Conservation (phyloP, 352 stramenopile genomes). For the Pythium insidiosum region DNA sequence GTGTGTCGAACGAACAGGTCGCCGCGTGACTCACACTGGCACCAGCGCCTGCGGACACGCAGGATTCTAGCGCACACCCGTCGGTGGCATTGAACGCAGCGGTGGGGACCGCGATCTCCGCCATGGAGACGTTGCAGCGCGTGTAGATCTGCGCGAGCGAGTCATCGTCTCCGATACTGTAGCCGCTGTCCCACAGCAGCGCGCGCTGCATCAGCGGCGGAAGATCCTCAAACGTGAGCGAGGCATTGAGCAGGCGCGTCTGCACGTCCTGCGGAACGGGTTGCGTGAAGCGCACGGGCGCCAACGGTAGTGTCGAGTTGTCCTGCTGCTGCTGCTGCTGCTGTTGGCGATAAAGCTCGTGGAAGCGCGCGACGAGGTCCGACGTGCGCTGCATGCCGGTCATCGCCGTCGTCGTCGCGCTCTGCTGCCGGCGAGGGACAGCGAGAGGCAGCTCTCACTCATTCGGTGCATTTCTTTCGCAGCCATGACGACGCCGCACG, state of each 20-base stretch:
- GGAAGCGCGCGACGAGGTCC: slow-evolving; percentile 5
- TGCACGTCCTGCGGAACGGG: slow-evolving; percentile 17
- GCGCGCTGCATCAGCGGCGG: slow-evolving; percentile 21
- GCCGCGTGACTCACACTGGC: neutral
- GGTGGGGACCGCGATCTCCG: slow-evolving; percentile 1
- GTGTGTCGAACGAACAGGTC: slow-evolving; percentile 5
- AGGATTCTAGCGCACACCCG: slow-evolving; percentile 1
- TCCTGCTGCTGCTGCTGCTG: slow-evolving; percentile 16
- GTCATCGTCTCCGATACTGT: slow-evolving; percentile 3
- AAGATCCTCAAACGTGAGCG: slow-evolving; percentile 16
- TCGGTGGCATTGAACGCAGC: neutral
- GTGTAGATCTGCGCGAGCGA: slow-evolving; percentile 11
- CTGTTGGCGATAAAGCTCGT: slow-evolving; percentile 1
- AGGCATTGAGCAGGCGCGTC: slow-evolving; percentile 8
- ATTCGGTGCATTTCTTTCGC: no score
- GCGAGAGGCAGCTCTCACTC: no score
- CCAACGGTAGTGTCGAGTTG: slow-evolving; percentile 8
- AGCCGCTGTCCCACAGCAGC: slow-evolving; percentile 13
- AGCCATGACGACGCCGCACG: no score
- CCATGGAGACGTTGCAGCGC: slow-evolving; percentile 5
- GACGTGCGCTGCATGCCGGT: neutral
- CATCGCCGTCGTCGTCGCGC: neutral
- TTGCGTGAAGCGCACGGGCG: slow-evolving; percentile 3
- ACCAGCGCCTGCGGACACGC: neutral
- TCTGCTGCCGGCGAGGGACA: no score